Base-by-base conservation (phyloP, 2,329 filamentous ascomycete genomes). In the Penicillium sp. region DNA sequence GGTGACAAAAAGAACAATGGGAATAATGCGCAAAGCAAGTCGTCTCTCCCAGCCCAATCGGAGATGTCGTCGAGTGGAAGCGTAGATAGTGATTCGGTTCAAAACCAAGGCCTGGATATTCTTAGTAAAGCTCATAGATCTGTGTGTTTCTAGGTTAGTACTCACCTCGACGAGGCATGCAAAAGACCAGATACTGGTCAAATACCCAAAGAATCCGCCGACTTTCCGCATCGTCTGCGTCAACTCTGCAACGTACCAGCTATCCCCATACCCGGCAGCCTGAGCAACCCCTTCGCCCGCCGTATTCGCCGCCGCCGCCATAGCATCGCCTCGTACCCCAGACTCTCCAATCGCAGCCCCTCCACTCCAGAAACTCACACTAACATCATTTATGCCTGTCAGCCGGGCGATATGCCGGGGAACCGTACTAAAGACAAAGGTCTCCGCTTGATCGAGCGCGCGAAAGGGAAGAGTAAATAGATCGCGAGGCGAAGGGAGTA, bases 51-150 rank as follows among this genome's bases (percentile, higher is more conserved):
- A 94, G 59, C 85, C 85, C 2, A 98, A 83, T 10, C 86, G 85
- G n/a, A 97, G 82, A 57, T 91, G 88, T 57, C 93, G 86, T 64
- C 95, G 85, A 15, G 92, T 94, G 0, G 93, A 94, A 45, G 93
- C 94, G 77, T 97, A 98, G 69, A 98, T 95, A 61, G 93, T 89
- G 7, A 95, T 96, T 60, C 95, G 88, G 75, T 98, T 98, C 26
- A 98, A 83, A 61, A 97, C 81, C 61, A 98, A 86, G 24, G 92
- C 92, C 86, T 89, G 63, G 26, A 15, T 12, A 12, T 19, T 28
- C 57, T 70, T 42, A 65, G 62, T 38, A 45, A 33, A 5, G 40
- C n/a, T 12, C n/a, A 9, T 15, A 22, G 50, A 17, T 56, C 30
- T 8, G 26, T n/a, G 19, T 17, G 30, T 13, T 26, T 19, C 10